phyloP scores from a whole-genome alignment of 257 asterid genomes.

The Datura wrightii region DNA sequence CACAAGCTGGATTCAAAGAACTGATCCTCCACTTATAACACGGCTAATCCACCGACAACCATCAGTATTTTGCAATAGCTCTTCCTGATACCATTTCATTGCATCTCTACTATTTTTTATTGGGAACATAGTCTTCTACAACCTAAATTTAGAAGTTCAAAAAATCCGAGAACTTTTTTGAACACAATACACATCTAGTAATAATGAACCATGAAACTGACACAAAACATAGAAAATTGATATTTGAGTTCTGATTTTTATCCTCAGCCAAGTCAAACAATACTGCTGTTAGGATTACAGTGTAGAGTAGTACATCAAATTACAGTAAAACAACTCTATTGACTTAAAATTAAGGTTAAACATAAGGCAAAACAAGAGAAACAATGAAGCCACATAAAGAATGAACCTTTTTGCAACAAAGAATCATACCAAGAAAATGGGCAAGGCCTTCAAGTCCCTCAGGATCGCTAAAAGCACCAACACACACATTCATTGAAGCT shows the following conservation, averaged over 20 bases:
- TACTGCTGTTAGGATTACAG: not conserved
- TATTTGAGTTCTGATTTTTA: not conserved
- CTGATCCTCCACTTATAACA: not conserved
- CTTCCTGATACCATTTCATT: not conserved
- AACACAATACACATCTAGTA: not conserved
- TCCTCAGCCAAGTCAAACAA: not conserved
- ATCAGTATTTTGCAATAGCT: not conserved
- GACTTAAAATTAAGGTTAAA: not conserved
- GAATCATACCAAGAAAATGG: conserved; percentile 80
- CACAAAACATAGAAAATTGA: not conserved
- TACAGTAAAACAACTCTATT: not conserved
- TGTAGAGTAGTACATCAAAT: not conserved
- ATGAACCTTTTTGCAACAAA: not conserved
- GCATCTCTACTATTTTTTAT: not conserved
- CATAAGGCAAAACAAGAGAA: conserved; percentile 3
- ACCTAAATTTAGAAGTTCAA: not conserved
- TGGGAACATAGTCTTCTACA: not conserved
- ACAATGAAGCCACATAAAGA: conserved; percentile 2
- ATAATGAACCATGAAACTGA: conserved; percentile 20
- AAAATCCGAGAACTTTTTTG: too few relatives aligned
- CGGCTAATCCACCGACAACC: not conserved
- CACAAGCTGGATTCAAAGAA: not conserved
- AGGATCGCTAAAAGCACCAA: conserved; percentile 96
- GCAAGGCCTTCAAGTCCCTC: conserved; percentile 98
- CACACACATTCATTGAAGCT: conserved; percentile 93